Conservation (phyloP, 139 green algal genomes). For the Yamagishiella unicocca region DNA sequence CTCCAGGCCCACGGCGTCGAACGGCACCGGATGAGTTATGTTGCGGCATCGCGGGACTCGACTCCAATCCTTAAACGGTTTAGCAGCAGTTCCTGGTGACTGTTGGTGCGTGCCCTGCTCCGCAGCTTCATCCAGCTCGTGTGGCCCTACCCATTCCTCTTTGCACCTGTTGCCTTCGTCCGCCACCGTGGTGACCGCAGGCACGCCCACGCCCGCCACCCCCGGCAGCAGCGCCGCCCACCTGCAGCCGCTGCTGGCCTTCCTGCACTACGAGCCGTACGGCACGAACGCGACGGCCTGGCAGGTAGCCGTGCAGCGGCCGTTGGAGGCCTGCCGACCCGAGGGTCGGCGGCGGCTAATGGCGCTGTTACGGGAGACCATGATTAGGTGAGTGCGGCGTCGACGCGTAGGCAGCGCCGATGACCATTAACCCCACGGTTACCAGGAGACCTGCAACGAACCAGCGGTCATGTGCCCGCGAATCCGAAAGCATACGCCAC, state of each 20-base stretch:
- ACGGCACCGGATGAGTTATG: neutral
- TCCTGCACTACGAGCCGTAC: constrained; percentile 87
- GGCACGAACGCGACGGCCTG: constrained; percentile 63
- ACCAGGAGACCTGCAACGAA: too few species aligned
- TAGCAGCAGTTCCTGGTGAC: too few species aligned
- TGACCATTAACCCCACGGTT: too few species aligned
- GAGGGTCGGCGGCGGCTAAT: constrained; percentile 74
- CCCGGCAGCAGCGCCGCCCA: constrained; percentile 60
- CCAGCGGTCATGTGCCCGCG: too few species aligned
- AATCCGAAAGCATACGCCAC: neutral
- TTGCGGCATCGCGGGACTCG: neutral
- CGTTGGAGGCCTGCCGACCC: constrained; percentile 68
- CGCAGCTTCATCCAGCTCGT: too few species aligned
- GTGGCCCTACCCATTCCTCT: too few species aligned
- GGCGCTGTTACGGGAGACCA: constrained; percentile 73
- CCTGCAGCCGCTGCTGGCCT: constrained; percentile 93
- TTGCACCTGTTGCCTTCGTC: too few species aligned
- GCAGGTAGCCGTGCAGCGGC: constrained; percentile 74
- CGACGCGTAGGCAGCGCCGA: too few species aligned
- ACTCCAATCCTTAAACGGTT: too few species aligned
- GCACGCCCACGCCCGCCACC: constrained; percentile 79
- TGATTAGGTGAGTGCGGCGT: constrained; percentile 77
- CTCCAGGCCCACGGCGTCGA: too few species aligned
- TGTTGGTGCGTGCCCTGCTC: too few species aligned
- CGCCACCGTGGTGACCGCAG: too few species aligned